Base-by-base conservation (phyloP, 768 basidiomycete species). In the Pisolithus albus region DNA sequence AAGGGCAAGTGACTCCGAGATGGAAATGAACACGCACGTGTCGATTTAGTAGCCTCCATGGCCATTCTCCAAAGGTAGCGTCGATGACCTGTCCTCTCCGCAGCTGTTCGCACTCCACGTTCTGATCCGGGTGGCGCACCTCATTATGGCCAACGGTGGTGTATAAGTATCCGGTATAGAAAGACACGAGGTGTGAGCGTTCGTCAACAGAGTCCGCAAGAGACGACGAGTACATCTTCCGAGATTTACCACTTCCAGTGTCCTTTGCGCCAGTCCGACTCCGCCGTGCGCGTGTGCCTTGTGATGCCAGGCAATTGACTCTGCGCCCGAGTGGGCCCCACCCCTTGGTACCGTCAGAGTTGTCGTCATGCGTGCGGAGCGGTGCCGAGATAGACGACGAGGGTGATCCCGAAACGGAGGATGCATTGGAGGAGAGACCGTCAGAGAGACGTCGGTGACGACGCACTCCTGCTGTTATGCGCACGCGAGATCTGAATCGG, bases 361-460 rank as follows among this genome's bases (percentile, higher is more conserved):
- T 34, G 34, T 34, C 34, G 11, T 34, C 68, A 54, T 73, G 76
- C 24, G 81, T 77, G 45, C 82, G 85, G 21, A 92, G 73, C 16
- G 89, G 90, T 1, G 78, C 89, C 37, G 88, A 91, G 55, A 92
- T 84, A 38, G 88, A 89, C 3, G 88, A 90, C 4, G 87, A 88
- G 4, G 77, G 78, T 1, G 88, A 88, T 40, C 77, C 75, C 6
- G 83, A 82, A 19, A 72, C 58, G 32, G 82, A 79, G 18, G 73
- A 71, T 4, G 62, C 49, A 34, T 46, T 52, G 40, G 65, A 67
- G 23, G 52, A 42, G 50, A 50, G 62, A n/a, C 46, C 60, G 34
- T 61, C 61, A n/a, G 61, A 55, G 16, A 42, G 49, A 50, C 68
- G 69, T 19, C 73, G 73, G 56, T 75, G 74, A 26, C 73, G 75